Conservation (phyloP, 1,284 basidiomycete species). For the Trametes hirsuta region DNA sequence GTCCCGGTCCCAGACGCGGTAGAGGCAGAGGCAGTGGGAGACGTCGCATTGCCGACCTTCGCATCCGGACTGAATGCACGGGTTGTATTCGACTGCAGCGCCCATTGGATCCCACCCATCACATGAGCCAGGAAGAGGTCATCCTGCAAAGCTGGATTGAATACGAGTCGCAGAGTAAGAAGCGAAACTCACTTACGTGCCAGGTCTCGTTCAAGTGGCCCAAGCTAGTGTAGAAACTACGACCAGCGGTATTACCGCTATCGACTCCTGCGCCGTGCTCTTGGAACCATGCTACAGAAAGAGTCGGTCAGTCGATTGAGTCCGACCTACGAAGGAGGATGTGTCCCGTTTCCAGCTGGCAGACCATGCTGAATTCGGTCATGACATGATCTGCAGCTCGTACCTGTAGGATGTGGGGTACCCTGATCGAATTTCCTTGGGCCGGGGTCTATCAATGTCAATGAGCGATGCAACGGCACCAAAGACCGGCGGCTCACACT, state of each 20-base stretch:
- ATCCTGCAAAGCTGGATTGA: conserved; percentile 44
- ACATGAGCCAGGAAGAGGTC: conserved; percentile 70
- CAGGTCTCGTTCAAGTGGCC: conserved; percentile 77
- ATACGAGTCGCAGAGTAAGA: not conserved
- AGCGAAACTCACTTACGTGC: conserved; percentile 44
- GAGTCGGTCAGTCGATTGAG: not conserved
- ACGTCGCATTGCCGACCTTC: conserved; percentile 17
- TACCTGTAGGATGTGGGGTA: conserved; percentile 65
- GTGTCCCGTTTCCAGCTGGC: not conserved
- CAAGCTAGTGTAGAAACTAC: conserved; percentile 81
- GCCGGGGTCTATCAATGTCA: conserved; percentile 45
- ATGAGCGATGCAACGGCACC: not conserved
- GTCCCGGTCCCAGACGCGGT: not conserved
- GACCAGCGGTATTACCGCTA: conserved; percentile 54
- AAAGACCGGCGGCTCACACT: not conserved
- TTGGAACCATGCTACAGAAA: conserved; percentile 73
- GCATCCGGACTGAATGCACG: conserved; percentile 53
- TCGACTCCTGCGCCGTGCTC: conserved; percentile 63
- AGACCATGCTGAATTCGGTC: not conserved
- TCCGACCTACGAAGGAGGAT: not conserved
- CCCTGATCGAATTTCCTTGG: conserved; percentile 59
- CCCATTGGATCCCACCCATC: conserved; percentile 75
- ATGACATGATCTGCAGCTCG: conserved; percentile 3
- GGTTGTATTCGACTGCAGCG: conserved; percentile 63
- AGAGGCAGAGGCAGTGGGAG: not conserved